These are phyloP conservation scores for Auriscalpium microsporum DNA, from an alignment of 768 basidiomycete species.

Conservation along the genomic window DNA sequence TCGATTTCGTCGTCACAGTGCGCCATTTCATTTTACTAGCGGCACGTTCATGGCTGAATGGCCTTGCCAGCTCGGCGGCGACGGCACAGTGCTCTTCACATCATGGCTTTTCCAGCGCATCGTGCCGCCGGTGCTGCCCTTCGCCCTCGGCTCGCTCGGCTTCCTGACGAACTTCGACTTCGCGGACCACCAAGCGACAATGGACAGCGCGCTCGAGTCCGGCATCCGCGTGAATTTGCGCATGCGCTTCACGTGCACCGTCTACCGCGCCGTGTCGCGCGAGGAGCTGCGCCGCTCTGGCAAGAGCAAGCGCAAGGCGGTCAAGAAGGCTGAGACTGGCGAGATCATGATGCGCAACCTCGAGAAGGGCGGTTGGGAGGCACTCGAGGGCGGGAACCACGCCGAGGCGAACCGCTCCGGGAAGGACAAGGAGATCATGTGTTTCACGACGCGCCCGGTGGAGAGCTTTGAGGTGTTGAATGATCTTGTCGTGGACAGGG, in stretches of 20 bases:
- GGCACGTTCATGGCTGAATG: not conserved
- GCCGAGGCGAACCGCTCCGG: constrained; percentile 32
- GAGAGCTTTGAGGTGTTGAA: constrained; percentile 97
- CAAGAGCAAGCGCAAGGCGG: constrained; percentile 58
- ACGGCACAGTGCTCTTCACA: constrained; percentile 96
- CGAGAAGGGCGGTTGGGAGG: constrained; percentile 91
- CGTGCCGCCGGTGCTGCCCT: constrained; percentile 96
- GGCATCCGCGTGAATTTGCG: constrained; percentile 96
- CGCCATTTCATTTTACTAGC: constrained; percentile 22
- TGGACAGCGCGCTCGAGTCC: constrained; percentile 82
- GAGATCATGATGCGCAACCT: constrained; percentile 96
- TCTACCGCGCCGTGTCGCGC: constrained; percentile 82
- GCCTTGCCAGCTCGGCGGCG: constrained; percentile 76
- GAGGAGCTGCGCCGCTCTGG: constrained; percentile 38
- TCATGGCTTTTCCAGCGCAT: constrained; percentile 99
- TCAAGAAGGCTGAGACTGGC: constrained; percentile 89
- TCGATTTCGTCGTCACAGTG: constrained; percentile 97
- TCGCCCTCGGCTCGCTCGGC: constrained; percentile 93
- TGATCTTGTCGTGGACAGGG: constrained; percentile 95
- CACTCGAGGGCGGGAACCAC: constrained; percentile 74
- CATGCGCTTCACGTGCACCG: constrained; percentile 99
- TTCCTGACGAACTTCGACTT: constrained; percentile 98
- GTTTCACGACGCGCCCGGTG: constrained; percentile 88
- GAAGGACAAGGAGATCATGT: constrained; percentile 97
- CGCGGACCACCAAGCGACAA: constrained; percentile 70